Evolutionary conservation across 140 eudicot genomes (phyloP).

Genomic region (Flaveria floridana): DNA sequence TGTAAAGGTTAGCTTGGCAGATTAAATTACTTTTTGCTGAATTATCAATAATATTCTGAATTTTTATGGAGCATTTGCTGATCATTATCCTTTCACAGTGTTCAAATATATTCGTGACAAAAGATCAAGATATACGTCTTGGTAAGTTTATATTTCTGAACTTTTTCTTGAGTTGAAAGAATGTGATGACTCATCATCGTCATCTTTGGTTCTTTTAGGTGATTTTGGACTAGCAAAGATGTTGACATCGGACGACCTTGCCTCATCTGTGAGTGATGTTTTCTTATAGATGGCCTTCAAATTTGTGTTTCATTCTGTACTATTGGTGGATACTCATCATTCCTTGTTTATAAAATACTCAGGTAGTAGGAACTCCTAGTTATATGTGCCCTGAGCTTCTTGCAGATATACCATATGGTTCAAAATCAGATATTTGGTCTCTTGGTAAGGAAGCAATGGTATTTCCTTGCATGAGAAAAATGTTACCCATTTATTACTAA

Average conservation of each 20-base stretch:
- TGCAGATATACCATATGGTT: slow-evolving; percentile 99
- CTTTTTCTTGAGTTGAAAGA: slow-evolving; percentile 16
- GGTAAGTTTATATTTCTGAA: slow-evolving; percentile 48
- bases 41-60: slow-evolving; percentile 13
- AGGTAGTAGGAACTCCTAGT: slow-evolving; percentile 99
- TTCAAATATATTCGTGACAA: slow-evolving; percentile 93
- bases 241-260: slow-evolving; percentile 91
- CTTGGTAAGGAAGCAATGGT: slow-evolving; percentile 55
- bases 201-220: slow-evolving; percentile 48
- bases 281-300: slow-evolving; percentile 1
- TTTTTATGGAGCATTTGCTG: slow-evolving; percentile 13
- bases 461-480: slow-evolving; percentile 1
- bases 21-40: slow-evolving; percentile 17
- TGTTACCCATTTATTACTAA: slow-evolving; percentile 21
- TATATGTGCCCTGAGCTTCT: slow-evolving; percentile 99
- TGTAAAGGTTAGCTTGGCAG: slow-evolving; percentile 67
- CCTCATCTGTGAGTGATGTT: slow-evolving; percentile 78
- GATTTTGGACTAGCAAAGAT: slow-evolving; percentile 98
- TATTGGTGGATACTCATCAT: neutral
- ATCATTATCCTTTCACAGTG: slow-evolving; percentile 56
- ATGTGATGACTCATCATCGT: slow-evolving; percentile 20
- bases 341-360: slow-evolving; percentile 25
- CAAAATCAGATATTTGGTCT: slow-evolving; percentile 97
- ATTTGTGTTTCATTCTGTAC: slow-evolving; percentile 17
- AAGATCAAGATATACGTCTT: slow-evolving; percentile 91